phyloP scores from a whole-genome alignment of 306 rosid genomes.

The Sechiopsis laciniata region DNA sequence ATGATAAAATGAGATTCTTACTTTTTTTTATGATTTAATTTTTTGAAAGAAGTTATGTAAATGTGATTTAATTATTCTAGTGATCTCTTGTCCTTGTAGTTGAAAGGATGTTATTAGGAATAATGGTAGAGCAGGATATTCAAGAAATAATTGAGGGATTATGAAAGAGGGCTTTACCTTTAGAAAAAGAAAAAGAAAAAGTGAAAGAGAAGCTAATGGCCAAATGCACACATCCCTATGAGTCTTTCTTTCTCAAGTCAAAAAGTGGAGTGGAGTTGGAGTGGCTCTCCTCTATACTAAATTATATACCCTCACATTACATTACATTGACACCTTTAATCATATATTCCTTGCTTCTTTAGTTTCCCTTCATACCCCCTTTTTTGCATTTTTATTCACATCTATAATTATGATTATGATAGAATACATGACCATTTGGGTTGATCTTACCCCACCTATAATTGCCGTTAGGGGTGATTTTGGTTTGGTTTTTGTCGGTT shows the following conservation, averaged over 20 bases:
- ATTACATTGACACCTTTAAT: background rate
- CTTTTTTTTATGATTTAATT: too few relatives aligned
- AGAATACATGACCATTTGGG: too few relatives aligned
- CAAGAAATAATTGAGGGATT: slow-evolving; percentile 13
- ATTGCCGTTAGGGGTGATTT: too few relatives aligned
- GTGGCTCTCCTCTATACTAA: background rate
- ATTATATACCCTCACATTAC: background rate
- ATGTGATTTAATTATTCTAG: background rate
- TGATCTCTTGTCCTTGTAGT: background rate
- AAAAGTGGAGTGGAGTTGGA: background rate
- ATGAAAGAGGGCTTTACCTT: slow-evolving; percentile 10
- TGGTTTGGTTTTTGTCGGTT: too few relatives aligned
- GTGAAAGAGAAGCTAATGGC: slow-evolving; percentile 6
- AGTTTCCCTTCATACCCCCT: background rate
- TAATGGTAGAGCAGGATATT: background rate
- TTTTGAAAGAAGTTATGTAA: background rate
- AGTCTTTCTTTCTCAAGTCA: slow-evolving; percentile 19
- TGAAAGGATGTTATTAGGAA: background rate
- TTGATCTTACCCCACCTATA: too few relatives aligned
- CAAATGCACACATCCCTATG: slow-evolving; percentile 22
- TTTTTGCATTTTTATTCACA: slow-evolving; percentile 4
- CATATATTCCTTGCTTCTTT: slow-evolving; percentile 17
- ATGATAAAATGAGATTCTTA: too few relatives aligned
- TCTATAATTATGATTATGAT: background rate
- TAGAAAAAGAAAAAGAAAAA: slow-evolving; percentile 18